Evolutionary conservation across 306 rosid genomes (phyloP), one percentile per base, ranked within the genome.

Genomic region (Medicago lupulina): DNA sequence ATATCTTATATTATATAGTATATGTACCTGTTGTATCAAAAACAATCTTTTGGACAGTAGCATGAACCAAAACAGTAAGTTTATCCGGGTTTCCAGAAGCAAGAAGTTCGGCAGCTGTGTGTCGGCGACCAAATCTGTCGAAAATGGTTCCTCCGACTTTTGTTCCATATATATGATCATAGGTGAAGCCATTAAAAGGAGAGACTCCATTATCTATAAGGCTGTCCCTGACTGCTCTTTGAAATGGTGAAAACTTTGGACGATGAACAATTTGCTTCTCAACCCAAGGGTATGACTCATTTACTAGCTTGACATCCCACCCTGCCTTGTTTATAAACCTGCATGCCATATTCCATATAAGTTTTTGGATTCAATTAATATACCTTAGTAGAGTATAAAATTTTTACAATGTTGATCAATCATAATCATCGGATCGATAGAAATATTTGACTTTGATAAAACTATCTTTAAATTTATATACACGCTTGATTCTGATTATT

Each of bases 131-230:
- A 3, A 85, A 92, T 17, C 86, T 80, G 60, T 95, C 98, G 2
- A 85, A 95, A 70, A 90, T 95, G 86, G 98, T 95, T 70, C 98
- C 98, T 14, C 98, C 98, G 64, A 95, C 82, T 67, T 95, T 95
- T 71, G 98, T 95, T 62, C 98, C 98, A 69, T 86, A 89, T 13
- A 90, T 9, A 74, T 95, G 98, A 80, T 95, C 98, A 62, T 87
- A 95, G 62, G 98, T 95, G 89, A 95, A 95, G 0, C 98, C 98
- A 79, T 95, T 95, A 51, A 82, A 92, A 55, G 98, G 98, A 10
- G 95, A 85, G 9, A 95, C 74, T 2, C 98, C 98, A 28, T 76
- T 79, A 46, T 84, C 93, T 66, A 95, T 61, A 73, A 95, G 97
- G 68, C 97, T 82, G 68, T 92, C 95, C 51, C 87, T 82, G 23